Base-by-base conservation (phyloP, 208 protist species). In the Trypanosoma melophagium region DNA sequence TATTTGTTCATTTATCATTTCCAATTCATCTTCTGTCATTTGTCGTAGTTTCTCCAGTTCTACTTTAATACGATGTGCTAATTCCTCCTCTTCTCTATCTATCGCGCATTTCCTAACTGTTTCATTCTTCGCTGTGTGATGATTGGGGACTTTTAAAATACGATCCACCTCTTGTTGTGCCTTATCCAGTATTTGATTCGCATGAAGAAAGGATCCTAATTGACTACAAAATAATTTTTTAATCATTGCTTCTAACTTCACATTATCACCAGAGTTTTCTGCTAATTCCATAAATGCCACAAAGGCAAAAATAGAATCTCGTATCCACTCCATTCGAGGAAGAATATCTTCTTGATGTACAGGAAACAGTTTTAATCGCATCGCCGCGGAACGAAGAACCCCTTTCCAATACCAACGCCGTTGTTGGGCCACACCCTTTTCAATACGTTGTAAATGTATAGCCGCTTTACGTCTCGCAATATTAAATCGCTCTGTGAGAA, bases 331-430 rank as follows among this genome's bases (percentile, higher is more conserved):
- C 81, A 96, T 76, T 17, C 91, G 81, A 14, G 91, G 91, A 60
- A 83, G 72, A 14, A 96, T 49, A 44, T 96, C 91, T 24, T 77
- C 81, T 28, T 51, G 53, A 45, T 79, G 70, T 12, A 91, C 83
- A 2, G 91, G 91, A 62, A 96, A 94, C 4, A 89, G 38, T 53
- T 83, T 84, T 38, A 96, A 82, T 25, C 88, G 72, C 2, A 65
- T 71, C 3, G 69, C 41, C 2, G 86, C 79, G 22, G 88, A 90
- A 21, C 79, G 76, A 31, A 92, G 65, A n/a, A 93, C 88, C 3
- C 60, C 84, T n/a, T 78, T 72, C 87, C 88, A 96, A 76, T 94
- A 96, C 89, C 91, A 96, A 25, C 88, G 77, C 31, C 91, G 80
- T 76, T 96, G 91, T 65, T 82, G 80, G 50, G 79, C 62, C 31